phyloP scores from a whole-genome alignment of 306 rosid species.

The Vigna angularis region DNA sequence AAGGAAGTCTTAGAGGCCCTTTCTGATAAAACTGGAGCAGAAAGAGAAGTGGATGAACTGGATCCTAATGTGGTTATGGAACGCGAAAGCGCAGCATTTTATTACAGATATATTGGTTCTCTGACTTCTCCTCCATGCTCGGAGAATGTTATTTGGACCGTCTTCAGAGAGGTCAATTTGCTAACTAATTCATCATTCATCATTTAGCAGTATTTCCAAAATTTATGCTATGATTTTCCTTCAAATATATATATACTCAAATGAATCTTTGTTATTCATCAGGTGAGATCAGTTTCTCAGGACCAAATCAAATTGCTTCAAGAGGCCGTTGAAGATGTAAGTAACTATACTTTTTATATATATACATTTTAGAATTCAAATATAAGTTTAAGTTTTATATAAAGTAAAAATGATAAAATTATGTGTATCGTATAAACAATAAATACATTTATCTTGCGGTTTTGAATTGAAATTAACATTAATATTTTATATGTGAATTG shows the following conservation, averaged over 20 bases:
- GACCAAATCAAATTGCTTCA: constrained; percentile 66
- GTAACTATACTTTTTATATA: constrained; percentile 32
- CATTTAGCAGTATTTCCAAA: neutral
- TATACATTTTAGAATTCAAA: too few species aligned
- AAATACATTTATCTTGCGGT: too few species aligned
- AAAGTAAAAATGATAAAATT: too few species aligned
- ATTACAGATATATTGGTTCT: constrained; percentile 80
- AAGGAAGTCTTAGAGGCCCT: constrained; percentile 41
- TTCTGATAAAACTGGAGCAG: constrained; percentile 21
- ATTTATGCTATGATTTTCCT: neutral
- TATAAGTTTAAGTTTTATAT: too few species aligned
- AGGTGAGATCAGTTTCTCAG: constrained; percentile 60
- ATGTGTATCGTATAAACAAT: too few species aligned
- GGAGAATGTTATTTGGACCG: constrained; percentile 69
- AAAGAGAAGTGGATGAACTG: constrained; percentile 44
- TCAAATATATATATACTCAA: neutral
- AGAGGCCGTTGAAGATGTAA: constrained; percentile 81
- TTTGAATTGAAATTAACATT: too few species aligned
- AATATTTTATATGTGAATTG: too few species aligned
- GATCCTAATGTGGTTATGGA: constrained; percentile 54
- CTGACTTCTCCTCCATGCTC: constrained; percentile 80
- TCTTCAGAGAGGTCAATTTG: constrained; percentile 42
- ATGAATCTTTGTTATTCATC: constrained; percentile 12
- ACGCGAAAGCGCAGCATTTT: constrained; percentile 11
- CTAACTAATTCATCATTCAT: neutral